phyloP scores from a whole-genome alignment of 208 protist species.

The Trypanosoma scelopori region DNA sequence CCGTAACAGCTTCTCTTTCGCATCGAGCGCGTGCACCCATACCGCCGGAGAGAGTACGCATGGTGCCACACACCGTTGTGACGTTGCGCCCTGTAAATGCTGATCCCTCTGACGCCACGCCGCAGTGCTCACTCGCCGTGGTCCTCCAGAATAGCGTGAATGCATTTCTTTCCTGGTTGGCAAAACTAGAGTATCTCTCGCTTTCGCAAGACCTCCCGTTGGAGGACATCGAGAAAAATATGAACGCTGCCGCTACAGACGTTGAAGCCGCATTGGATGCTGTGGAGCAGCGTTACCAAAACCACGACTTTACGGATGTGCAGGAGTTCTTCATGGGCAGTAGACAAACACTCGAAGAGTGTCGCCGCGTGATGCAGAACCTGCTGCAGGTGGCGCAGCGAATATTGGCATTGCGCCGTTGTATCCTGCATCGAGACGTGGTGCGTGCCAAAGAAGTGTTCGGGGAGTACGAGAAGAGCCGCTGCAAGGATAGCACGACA shows the following conservation, averaged over 20 bases:
- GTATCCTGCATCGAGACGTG: conserved; percentile 38
- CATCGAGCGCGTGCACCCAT: conserved; percentile 45
- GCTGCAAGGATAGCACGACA: background rate
- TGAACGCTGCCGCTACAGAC: conserved; percentile 28
- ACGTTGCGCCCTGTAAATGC: conserved; percentile 26
- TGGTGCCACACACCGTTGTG: conserved; percentile 49
- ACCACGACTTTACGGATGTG: conserved; percentile 44
- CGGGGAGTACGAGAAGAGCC: conserved; percentile 11
- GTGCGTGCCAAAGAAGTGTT: conserved; percentile 37
- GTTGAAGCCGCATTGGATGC: conserved; percentile 45
- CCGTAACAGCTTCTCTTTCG: conserved; percentile 39
- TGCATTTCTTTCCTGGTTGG: conserved; percentile 50
- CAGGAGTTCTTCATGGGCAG: conserved; percentile 39
- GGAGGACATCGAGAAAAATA: conserved; percentile 47
- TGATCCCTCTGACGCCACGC: background rate
- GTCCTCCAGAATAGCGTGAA: conserved; percentile 42
- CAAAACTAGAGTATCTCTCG: conserved; percentile 61
- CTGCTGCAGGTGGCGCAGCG: conserved; percentile 41
- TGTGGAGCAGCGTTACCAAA: conserved; percentile 56
- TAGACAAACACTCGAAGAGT: conserved; percentile 32
- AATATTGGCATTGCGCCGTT: conserved; percentile 46
- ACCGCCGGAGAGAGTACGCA: conserved; percentile 45
- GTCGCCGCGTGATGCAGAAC: conserved; percentile 37
- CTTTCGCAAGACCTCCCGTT: conserved; percentile 38
- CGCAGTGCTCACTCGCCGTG: conserved; percentile 39